Evolutionary conservation across 306 rosid species (phyloP).

Genomic region (Hippophae rhamnoides): DNA sequence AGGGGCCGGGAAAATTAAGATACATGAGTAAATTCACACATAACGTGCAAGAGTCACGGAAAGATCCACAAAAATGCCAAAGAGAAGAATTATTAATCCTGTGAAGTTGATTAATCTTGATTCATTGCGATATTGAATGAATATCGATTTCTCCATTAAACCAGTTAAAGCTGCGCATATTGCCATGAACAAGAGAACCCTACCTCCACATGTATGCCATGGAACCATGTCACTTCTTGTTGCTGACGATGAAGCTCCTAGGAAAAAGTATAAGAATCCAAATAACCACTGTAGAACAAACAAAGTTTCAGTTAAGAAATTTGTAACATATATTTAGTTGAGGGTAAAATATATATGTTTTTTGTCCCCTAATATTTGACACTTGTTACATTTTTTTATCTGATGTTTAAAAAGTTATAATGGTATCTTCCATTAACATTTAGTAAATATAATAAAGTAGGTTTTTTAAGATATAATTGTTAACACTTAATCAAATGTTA

Average conservation of each 20-base stretch:
- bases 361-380: too few species aligned
- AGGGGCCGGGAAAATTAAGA: too few species aligned
- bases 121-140: slow-evolving; percentile 21
- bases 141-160: slow-evolving; percentile 42
- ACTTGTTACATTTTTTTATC: too few species aligned
- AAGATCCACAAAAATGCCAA: slow-evolving; percentile 59
- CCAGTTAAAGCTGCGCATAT: slow-evolving; percentile 72
- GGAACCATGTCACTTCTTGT: slow-evolving; percentile 21
- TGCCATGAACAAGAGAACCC: slow-evolving; percentile 61
- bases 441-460: too few species aligned
- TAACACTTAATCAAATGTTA: too few species aligned
- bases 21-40: slow-evolving; percentile 1
- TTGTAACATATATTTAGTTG: too few species aligned
- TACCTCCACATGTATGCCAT: slow-evolving; percentile 58
- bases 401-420: too few species aligned
- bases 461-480: too few species aligned
- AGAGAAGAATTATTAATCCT: slow-evolving; percentile 56
- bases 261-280: slow-evolving; percentile 40
- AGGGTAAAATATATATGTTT: too few species aligned
- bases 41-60: slow-evolving; percentile 26
- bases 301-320: too few species aligned
- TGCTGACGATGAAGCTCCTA: slow-evolving; percentile 2
- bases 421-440: too few species aligned
- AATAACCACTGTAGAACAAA: slow-evolving; percentile 47
- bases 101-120: slow-evolving; percentile 44